A percentile compares a stretch with the other conserved stretches of the same genome.
Conservation (phyloP, 805 yeast genomes). For the Sungouiella blattae region DNA sequence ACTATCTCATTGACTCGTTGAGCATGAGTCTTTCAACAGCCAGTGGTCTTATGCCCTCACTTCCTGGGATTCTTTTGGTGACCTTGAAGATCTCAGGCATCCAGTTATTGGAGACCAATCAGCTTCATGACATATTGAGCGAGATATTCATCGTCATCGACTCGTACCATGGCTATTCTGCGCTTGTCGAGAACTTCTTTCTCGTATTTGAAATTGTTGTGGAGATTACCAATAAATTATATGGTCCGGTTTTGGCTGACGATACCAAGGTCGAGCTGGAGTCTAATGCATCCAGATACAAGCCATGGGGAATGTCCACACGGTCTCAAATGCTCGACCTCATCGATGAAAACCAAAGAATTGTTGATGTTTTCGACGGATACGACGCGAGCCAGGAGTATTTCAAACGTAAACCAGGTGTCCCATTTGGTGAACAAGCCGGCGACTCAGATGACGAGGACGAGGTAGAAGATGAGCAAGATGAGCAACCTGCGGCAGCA, state of each 20-base stretch:
- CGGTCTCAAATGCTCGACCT: constrained; percentile 43
- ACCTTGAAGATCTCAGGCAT: constrained; percentile 70
- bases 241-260: constrained; percentile 18
- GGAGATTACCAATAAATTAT: constrained; percentile 40
- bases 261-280: constrained; percentile 10
- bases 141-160: constrained; percentile 77
- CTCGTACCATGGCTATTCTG: constrained; percentile 76
- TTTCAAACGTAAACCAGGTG: constrained; percentile 35
- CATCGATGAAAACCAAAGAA: constrained; percentile 33
- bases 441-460: constrained; percentile 28
- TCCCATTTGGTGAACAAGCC: constrained; percentile 26
- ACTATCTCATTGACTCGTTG: constrained; percentile 77
- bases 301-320: constrained; percentile 60
- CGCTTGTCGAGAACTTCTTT: constrained; percentile 70
- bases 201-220: constrained; percentile 62
- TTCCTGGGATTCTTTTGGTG: constrained; percentile 66
- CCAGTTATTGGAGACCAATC: constrained; percentile 49
- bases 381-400: constrained; percentile 38
- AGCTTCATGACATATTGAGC: constrained; percentile 68
- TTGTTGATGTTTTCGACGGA: constrained; percentile 23
- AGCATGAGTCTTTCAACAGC: constrained; percentile 68
- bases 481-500: constrained; percentile 9
- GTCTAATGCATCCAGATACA: constrained; percentile 18
- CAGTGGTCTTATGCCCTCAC: constrained; percentile 63
- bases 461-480: constrained; percentile 14